A percentile compares a stretch with the other conserved stretches of the same genome.
Evolutionary conservation across 352 stramenopile species (phyloP).

Genomic region (Phytophthora pistaciae): DNA sequence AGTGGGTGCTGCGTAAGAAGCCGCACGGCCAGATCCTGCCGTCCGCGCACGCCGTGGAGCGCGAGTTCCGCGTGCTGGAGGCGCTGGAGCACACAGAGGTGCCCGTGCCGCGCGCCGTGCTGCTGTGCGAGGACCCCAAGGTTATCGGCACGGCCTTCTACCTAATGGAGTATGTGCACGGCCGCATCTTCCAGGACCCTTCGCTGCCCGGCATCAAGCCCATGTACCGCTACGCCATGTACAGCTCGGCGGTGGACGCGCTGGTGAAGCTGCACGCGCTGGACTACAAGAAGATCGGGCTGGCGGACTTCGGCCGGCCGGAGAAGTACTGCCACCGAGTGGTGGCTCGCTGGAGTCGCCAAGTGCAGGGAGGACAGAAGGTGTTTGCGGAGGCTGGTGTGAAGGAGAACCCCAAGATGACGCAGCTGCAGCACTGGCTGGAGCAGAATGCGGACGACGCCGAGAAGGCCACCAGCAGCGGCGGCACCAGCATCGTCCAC

Average conservation of each 20-base stretch:
- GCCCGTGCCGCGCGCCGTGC: constrained; percentile 66
- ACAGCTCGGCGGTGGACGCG: constrained; percentile 75
- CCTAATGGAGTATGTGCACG: constrained; percentile 85
- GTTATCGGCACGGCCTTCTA: constrained; percentile 84
- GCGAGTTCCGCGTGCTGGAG: constrained; percentile 78
- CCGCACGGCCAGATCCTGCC: constrained; percentile 81
- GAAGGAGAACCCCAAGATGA: constrained; percentile 67
- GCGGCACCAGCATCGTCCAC: constrained; percentile 70
- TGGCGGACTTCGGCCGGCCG: constrained; percentile 67
- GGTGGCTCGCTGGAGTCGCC: constrained; percentile 74
- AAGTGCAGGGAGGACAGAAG: constrained; percentile 60
- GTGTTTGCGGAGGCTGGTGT: constrained; percentile 61
- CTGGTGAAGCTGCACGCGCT: constrained; percentile 73
- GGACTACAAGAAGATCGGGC: constrained; percentile 65
- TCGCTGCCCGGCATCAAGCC: constrained; percentile 66
- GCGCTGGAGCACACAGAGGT: constrained; percentile 76
- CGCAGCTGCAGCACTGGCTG: constrained; percentile 67
- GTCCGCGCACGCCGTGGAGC: constrained; percentile 83
- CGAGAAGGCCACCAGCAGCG: constrained; percentile 47
- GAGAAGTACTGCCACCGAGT: constrained; percentile 83
- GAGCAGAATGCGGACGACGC: constrained; percentile 54
- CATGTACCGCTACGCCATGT: constrained; percentile 85
- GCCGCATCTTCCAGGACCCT: constrained; percentile 81
- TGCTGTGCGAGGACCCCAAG: constrained; percentile 69
- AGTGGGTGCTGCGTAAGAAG: constrained; percentile 89